Evolutionary conservation across 106 monocot genomes (phyloP), one percentile per base, ranked within the genome.

Genomic region (Triglochin maritima): DNA sequence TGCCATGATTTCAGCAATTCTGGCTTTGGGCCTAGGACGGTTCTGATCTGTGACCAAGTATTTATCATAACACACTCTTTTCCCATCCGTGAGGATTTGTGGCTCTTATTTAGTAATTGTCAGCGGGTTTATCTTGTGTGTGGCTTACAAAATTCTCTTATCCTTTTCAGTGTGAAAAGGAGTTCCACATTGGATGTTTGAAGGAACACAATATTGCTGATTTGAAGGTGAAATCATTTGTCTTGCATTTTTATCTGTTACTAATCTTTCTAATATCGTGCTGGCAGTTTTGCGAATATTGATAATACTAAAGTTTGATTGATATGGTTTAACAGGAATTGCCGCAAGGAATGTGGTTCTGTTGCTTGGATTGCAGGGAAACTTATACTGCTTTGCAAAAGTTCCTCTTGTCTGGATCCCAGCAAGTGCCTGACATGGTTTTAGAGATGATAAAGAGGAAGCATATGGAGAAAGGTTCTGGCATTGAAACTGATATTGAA

Each of bases 141-240:
- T 14, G 6, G 14, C 4, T 52, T 46, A 10, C 6, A 14, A 45
- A 9, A 47, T 42, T 50, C 14, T 46, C 8, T 49, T 50, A 42
- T 49, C 9, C 9, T 44, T 63, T 76, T 76, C 72, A 99, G 98
- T 92, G 92, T 66, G 92, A 92, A 73, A 99, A 77, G 77, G 98
- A 99, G 59, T 99, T 88, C 74, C 98, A 99, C 72, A 86, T 99
- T 69, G 89, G 92, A 9, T 99, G 92, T 69, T 64, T 92, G 79
- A 99, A 79, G 80, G 92, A 92, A 17, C 80, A 80, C 63, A 75
- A 74, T 47, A 92, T 99, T 84, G 86, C 76, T 64, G 86, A 89
- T 73, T 74, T 99, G 13, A 79, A 86, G 92, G 98, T 89, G 43
- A 71, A 10, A 11, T 61, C 44, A 6, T 48, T 65, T 9, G 41